Evolutionary conservation across 257 asterid species (phyloP).

Genomic region (Gentiana macrophylla): DNA sequence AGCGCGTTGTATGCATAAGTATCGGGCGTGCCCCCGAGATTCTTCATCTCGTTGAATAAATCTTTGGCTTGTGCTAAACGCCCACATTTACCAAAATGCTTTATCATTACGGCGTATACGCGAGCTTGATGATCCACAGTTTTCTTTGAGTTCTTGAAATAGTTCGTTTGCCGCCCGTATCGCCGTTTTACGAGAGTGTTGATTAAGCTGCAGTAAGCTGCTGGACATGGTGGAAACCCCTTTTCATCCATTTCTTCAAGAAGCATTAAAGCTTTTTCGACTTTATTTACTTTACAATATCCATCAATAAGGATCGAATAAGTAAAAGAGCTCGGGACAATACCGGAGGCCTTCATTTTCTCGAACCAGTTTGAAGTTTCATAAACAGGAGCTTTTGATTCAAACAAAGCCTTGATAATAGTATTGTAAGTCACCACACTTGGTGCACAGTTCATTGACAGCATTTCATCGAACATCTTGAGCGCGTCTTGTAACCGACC

Average conservation of each 20-base stretch:
- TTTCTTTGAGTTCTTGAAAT: constrained; percentile 36
- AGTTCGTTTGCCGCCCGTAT: constrained; percentile 64
- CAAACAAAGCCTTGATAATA: constrained; percentile 61
- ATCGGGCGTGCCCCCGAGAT: constrained; percentile 31
- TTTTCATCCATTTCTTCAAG: constrained; percentile 96
- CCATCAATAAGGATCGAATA: constrained; percentile 87
- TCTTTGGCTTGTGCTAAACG: constrained; percentile 26
- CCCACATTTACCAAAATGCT: constrained; percentile 36
- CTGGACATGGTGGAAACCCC: constrained; percentile 89
- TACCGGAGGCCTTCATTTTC: constrained; percentile 49
- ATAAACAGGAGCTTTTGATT: constrained; percentile 48
- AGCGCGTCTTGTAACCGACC: constrained; percentile 55
- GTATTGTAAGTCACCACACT: constrained; percentile 86
- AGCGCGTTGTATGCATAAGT: constrained; percentile 34
- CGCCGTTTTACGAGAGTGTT: constrained; percentile 60
- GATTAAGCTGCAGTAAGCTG: constrained; percentile 95
- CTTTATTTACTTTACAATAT: constrained; percentile 63
- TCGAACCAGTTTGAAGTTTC: constrained; percentile 58
- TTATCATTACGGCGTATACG: constrained; percentile 46
- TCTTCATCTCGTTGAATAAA: constrained; percentile 30
- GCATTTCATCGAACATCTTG: constrained; percentile 74
- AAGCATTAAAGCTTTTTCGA: constrained; percentile 63
- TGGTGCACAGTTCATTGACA: constrained; percentile 51
- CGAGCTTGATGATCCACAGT: constrained; percentile 31
- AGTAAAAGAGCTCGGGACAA: constrained; percentile 64